phyloP scores from a whole-genome alignment of 2,329 filamentous ascomycete species.

The Alternaria alternata region DNA sequence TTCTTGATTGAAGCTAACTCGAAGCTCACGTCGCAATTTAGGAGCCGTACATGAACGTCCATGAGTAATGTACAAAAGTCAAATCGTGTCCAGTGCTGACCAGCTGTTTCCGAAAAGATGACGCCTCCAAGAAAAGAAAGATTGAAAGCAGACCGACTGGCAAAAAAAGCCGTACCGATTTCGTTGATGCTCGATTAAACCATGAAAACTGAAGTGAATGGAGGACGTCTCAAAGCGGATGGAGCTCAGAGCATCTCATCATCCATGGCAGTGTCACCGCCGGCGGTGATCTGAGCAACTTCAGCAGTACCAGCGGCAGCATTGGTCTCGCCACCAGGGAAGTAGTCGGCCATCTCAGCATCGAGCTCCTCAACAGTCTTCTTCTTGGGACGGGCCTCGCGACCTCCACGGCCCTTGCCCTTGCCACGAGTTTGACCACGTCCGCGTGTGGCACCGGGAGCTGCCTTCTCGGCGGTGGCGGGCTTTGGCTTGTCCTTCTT shows the following conservation, averaged over 20 bases:
- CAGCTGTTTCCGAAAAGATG: slow-evolving; percentile 23
- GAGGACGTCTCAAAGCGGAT: slow-evolving; percentile 3
- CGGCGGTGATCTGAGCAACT: slow-evolving; percentile 55
- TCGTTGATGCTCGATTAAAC: slow-evolving; percentile 22
- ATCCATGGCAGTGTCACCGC: slow-evolving; percentile 50
- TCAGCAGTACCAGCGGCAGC: slow-evolving; percentile 54
- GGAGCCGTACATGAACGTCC: slow-evolving; percentile 17
- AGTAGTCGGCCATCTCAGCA: slow-evolving; percentile 98
- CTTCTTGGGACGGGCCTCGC: slow-evolving; percentile 72
- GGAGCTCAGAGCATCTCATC: slow-evolving; percentile 49
- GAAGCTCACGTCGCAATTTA: slow-evolving; percentile 25
- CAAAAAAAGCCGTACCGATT: slow-evolving; percentile 19
- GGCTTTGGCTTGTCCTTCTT: slow-evolving; percentile 72
- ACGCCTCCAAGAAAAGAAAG: slow-evolving; percentile 26
- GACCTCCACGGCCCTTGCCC: slow-evolving; percentile 57
- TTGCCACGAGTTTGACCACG: slow-evolving; percentile 54
- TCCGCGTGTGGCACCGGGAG: slow-evolving; percentile 55
- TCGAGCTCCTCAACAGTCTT: slow-evolving; percentile 97
- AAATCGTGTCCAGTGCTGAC: slow-evolving; percentile 17
- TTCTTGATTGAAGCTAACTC: slow-evolving; percentile 28
- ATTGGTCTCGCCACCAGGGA: slow-evolving; percentile 61
- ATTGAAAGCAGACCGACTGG: slow-evolving; percentile 19
- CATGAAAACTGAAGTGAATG: slow-evolving; percentile 8
- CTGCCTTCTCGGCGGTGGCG: slow-evolving; percentile 76
- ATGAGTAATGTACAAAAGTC: slow-evolving; percentile 36